A percentile compares a stretch with the other conserved stretches of the same genome.
Conservation (phyloP, 2,329 filamentous ascomycete species). For the Claviceps arundinis region DNA sequence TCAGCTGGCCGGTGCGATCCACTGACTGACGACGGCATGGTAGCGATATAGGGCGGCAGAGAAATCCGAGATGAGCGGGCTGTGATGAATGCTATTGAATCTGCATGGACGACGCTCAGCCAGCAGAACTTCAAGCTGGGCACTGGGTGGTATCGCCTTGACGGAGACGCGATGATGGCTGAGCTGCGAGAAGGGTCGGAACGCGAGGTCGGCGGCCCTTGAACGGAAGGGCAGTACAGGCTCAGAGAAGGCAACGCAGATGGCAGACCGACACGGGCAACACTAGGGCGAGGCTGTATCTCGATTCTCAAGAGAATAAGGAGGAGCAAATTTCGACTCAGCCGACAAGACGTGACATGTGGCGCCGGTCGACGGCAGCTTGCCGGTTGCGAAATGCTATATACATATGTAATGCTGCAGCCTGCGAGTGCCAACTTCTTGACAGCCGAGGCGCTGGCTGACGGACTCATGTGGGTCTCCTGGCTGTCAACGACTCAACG, state of each 20-base stretch:
- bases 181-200: not conserved
- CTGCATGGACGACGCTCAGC: not conserved
- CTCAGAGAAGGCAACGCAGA: not conserved
- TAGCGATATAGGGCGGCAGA: not conserved
- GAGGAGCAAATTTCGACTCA: not conserved
- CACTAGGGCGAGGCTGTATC: no score
- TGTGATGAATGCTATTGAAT: not conserved
- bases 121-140: not conserved
- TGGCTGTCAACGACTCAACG: not conserved
- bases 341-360: no score
- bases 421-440: no score
- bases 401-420: not conserved
- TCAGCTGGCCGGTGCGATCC: constrained; percentile 29
- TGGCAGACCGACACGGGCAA: no score
- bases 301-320: no score
- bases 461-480: not conserved
- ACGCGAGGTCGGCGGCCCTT: not conserved
- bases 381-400: not conserved
- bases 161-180: not conserved
- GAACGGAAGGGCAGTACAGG: not conserved
- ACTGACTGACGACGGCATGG: constrained; percentile 32
- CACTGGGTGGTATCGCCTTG: not conserved
- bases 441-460: not conserved
- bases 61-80: not conserved
- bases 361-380: not conserved